phyloP scores from a whole-genome alignment of 2,329 filamentous ascomycete genomes.

The Cytospora schulzeri region DNA sequence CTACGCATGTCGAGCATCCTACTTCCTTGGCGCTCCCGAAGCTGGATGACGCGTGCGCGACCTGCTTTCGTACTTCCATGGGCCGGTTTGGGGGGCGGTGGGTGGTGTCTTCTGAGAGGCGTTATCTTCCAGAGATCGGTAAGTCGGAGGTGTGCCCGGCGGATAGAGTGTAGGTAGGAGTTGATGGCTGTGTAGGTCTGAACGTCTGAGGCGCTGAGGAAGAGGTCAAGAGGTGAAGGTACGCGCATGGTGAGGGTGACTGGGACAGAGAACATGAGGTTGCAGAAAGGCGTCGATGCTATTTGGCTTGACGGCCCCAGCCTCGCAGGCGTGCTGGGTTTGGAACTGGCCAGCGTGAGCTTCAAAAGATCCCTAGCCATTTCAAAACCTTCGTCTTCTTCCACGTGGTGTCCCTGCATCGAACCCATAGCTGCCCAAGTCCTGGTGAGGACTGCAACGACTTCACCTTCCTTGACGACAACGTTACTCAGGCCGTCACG shows the following conservation, averaged over 20 bases:
- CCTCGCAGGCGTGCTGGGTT: conserved; percentile 42
- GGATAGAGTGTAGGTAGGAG: conserved; percentile 82
- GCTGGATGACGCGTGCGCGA: conserved; percentile 59
- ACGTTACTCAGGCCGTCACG: conserved; percentile 63
- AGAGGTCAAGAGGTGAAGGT: conserved; percentile 80
- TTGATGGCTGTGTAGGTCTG: conserved; percentile 83
- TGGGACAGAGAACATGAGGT: conserved; percentile 79
- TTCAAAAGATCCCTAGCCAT: conserved; percentile 76
- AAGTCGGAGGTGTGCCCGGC: conserved; percentile 81
- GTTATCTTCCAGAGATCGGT: conserved; percentile 86
- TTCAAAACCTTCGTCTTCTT: conserved; percentile 83
- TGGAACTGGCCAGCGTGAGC: conserved; percentile 61
- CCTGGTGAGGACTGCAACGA: conserved; percentile 72
- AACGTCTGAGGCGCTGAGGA: conserved; percentile 76
- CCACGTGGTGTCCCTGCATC: conserved; percentile 67
- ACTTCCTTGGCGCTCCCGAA: conserved; percentile 64
- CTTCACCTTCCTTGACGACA: conserved; percentile 83
- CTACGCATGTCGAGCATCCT: conserved; percentile 72
- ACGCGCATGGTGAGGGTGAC: conserved; percentile 72
- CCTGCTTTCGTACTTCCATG: conserved; percentile 63
- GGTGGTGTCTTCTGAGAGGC: conserved; percentile 74
- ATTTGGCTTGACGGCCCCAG: conserved; percentile 42
- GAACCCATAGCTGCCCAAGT: conserved; percentile 81
- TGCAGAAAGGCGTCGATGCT: conserved; percentile 67
- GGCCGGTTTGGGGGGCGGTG: conserved; percentile 67